Percentiles rank a stretch among this genome's conserved stretches.
Evolutionary conservation across 306 rosid genomes (phyloP).

Genomic region (Vigna angularis): DNA sequence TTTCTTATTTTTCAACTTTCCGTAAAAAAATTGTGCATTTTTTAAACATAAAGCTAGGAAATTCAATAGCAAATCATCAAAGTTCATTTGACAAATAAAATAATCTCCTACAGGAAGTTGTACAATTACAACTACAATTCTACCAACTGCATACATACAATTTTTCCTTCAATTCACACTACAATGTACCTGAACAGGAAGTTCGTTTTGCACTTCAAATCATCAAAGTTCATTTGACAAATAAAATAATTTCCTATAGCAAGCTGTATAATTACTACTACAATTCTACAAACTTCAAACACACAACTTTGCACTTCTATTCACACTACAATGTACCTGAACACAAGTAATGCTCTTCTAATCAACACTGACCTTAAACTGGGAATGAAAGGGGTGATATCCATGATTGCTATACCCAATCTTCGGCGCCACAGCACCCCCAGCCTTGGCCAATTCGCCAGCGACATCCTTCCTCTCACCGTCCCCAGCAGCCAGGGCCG

Average conservation of each 20-base stretch:
- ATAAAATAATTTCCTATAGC: constrained; percentile 35
- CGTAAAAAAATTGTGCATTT: neutral
- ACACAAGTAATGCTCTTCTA: constrained; percentile 45
- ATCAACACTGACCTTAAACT: constrained; percentile 92
- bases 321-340: constrained; percentile 46
- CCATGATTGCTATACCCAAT: constrained; percentile 83
- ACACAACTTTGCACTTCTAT: constrained; percentile 47
- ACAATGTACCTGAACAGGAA: too few relatives aligned
- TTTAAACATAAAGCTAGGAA: constrained; percentile 35
- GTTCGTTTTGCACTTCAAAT: constrained; percentile 4
- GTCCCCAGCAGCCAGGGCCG: constrained; percentile 52
- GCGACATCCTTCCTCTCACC: constrained; percentile 79
- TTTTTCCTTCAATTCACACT: too few relatives aligned
- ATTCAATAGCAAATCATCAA: constrained; percentile 44
- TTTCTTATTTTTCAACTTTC: neutral
- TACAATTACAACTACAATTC: too few relatives aligned
- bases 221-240: constrained; percentile 41
- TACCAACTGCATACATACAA: too few relatives aligned
- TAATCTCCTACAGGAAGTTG: constrained; percentile 38
- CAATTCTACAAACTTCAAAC: neutral
- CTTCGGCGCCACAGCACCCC: constrained; percentile 56
- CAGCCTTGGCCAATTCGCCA: constrained; percentile 59
- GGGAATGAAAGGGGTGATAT: constrained; percentile 95
- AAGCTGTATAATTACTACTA: constrained; percentile 51
- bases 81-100: constrained; percentile 37